phyloP scores from a whole-genome alignment of 2,329 filamentous ascomycete species.

The Fusarium chuoi region DNA sequence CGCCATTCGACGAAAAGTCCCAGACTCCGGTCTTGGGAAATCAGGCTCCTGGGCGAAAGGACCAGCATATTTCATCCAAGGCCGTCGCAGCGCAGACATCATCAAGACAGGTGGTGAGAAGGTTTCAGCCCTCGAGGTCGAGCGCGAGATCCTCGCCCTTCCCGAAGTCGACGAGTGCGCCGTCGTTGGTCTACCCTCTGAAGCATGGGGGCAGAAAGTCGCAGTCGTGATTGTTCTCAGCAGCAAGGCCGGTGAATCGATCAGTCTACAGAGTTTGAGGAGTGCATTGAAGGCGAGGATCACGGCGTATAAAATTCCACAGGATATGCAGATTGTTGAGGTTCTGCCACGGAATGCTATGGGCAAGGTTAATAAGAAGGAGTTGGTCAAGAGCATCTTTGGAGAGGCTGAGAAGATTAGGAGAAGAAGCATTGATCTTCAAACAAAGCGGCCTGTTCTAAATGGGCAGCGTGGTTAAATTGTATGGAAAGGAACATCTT shows the following conservation, averaged over 20 bases:
- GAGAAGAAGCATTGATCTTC: conserved; percentile 5
- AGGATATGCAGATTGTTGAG: conserved; percentile 83
- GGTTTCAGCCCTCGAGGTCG: conserved; percentile 89
- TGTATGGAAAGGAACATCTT: no score
- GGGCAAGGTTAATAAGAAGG: conserved; percentile 88
- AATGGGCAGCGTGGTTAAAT: background rate
- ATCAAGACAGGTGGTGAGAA: conserved; percentile 98
- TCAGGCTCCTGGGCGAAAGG: conserved; percentile 66
- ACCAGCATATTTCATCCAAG: conserved; percentile 89
- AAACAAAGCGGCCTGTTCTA: background rate
- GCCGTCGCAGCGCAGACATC: conserved; percentile 88
- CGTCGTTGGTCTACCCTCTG: conserved; percentile 85
- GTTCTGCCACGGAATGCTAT: conserved; percentile 91
- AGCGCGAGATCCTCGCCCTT: conserved; percentile 88
- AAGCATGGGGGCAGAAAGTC: conserved; percentile 95
- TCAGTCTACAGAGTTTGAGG: conserved; percentile 73
- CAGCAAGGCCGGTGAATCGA: conserved; percentile 67
- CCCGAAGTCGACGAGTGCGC: conserved; percentile 83
- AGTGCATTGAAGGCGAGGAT: conserved; percentile 79
- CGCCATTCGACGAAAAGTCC: conserved; percentile 46
- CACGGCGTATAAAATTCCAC: conserved; percentile 91
- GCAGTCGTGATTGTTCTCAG: conserved; percentile 84
- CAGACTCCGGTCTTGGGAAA: conserved; percentile 57
- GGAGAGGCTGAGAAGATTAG: conserved; percentile 1
- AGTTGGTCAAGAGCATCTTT: conserved; percentile 69